These are phyloP conservation scores for Melanogaster broomeanus DNA, from an alignment of 768 basidiomycete species.

Conservation along the genomic window DNA sequence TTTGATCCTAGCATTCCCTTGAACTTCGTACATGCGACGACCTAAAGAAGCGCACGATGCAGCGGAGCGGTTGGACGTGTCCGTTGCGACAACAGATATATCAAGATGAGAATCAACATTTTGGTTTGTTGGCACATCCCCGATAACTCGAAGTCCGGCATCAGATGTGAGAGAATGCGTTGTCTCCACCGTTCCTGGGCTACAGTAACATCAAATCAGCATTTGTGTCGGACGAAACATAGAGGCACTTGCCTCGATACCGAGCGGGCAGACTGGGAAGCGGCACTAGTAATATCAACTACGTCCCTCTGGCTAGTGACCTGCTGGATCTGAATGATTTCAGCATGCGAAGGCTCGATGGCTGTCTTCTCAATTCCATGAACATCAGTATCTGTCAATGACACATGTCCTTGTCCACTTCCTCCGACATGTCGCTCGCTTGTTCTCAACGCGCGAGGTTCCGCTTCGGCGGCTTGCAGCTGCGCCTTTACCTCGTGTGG, in stretches of 20 bases:
- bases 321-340: background rate
- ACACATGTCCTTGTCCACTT: background rate
- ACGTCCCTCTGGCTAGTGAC: background rate
- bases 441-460: background rate
- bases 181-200: background rate
- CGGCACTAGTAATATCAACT: background rate
- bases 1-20: background rate
- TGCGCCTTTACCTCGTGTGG: background rate
- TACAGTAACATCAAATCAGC: slow-evolving; percentile 4
- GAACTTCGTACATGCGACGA: background rate
- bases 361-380: background rate
- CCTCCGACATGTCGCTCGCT: too few relatives aligned
- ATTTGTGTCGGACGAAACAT: background rate
- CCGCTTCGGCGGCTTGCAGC: background rate
- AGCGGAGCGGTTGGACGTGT: background rate
- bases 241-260: background rate
- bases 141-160: background rate
- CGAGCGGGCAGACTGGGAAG: background rate
- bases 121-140: background rate
- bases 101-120: too few relatives aligned
- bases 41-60: background rate
- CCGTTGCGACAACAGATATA: background rate
- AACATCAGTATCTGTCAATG: background rate
- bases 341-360: background rate
- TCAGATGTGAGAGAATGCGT: background rate